phyloP scores from a whole-genome alignment of 139 green algal genomes.

The Ettlia oleoabundans region DNA sequence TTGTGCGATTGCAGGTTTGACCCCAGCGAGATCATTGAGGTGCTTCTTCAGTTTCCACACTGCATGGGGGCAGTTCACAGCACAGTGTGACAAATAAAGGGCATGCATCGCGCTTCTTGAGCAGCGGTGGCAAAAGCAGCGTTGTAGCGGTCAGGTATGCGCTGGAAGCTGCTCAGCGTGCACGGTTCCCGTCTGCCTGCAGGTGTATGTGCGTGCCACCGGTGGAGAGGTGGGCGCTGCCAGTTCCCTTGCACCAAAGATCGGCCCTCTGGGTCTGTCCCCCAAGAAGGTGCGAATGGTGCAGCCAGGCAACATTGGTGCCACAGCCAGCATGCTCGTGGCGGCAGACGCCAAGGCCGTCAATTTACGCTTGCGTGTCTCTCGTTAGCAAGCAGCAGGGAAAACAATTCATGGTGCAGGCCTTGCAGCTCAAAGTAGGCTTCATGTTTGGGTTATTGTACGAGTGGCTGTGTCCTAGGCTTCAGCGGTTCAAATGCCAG shows the following conservation, averaged over 20 bases:
- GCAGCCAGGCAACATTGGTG: no score
- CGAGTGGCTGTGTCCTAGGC: no score
- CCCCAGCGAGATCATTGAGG: conserved; percentile 74
- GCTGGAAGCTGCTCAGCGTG: neutral
- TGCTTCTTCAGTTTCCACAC: neutral
- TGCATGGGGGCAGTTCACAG: neutral
- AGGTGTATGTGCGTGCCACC: conserved; percentile 98
- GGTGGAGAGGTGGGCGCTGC: conserved; percentile 98
- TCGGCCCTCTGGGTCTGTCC: conserved; percentile 98
- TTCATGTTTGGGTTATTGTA: no score
- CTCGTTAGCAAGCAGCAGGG: no score
- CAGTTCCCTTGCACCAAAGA: conserved; percentile 98
- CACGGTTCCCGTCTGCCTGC: conserved; percentile 46
- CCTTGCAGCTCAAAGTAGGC: no score
- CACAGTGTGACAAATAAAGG: neutral
- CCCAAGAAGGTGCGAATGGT: conserved; percentile 99
- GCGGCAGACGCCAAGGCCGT: no score
- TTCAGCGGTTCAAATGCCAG: no score
- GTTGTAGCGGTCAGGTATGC: neutral
- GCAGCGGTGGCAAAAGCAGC: no score
- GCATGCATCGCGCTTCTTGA: no score
- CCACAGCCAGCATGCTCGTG: no score
- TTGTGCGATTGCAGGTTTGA: conserved; percentile 81
- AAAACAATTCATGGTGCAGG: no score
- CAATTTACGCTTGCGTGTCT: no score